Conservation (phyloP, 805 yeast species). For the Metschnikowia gruessii region DNA sequence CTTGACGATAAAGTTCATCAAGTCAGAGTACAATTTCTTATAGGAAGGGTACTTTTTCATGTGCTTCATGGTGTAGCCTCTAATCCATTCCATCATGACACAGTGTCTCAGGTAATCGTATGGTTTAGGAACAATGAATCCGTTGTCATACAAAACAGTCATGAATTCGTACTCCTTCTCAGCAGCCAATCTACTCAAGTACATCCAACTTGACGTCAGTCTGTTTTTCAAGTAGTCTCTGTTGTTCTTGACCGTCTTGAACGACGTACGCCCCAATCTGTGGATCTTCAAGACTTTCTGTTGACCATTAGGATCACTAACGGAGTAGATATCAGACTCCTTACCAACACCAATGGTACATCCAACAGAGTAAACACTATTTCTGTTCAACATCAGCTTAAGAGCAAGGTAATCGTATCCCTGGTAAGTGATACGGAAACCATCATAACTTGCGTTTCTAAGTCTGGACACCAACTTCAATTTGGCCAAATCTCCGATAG, state of each 20-base stretch:
- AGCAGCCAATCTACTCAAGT: constrained; percentile 84
- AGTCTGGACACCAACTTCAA: constrained; percentile 70
- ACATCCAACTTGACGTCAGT: constrained; percentile 89
- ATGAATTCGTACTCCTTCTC: constrained; percentile 88
- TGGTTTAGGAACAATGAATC: constrained; percentile 85
- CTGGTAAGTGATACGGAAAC: constrained; percentile 80
- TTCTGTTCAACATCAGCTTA: constrained; percentile 74
- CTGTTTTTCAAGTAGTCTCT: constrained; percentile 82
- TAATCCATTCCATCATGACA: constrained; percentile 86
- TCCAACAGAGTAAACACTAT: constrained; percentile 74
- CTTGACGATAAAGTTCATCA: constrained; percentile 83
- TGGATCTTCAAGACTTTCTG: constrained; percentile 83
- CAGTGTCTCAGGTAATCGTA: constrained; percentile 88
- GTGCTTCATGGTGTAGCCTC: constrained; percentile 88
- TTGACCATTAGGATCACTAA: constrained; percentile 60
- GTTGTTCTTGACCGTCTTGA: constrained; percentile 87
- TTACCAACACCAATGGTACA: constrained; percentile 94
- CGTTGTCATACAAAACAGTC: constrained; percentile 68
- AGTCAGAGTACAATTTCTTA: constrained; percentile 70
- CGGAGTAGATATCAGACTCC: constrained; percentile 91
- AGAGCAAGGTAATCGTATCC: constrained; percentile 94
- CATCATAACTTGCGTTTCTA: constrained; percentile 93
- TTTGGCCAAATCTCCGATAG: constrained; percentile 85
- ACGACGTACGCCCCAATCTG: constrained; percentile 90
- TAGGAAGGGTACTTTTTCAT: constrained; percentile 68